Evolutionary conservation across 768 basidiomycete genomes (phyloP).

Genomic region (Phylloporus rhodoxanthus): DNA sequence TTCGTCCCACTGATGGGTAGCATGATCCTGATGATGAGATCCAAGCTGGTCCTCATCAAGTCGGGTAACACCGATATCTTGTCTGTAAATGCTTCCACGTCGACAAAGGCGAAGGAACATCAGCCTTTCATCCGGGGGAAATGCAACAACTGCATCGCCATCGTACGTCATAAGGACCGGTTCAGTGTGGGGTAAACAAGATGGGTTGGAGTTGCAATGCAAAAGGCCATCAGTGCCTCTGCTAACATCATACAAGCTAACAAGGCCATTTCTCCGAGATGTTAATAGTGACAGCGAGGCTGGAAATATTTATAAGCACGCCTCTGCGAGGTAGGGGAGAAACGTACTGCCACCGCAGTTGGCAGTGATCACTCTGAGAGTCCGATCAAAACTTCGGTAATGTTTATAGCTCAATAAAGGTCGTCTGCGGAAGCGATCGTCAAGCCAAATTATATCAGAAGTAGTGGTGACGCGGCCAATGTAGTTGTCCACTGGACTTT

Average conservation of each 20-base stretch:
- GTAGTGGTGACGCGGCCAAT: slow-evolving; percentile 57
- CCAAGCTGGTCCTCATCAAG: slow-evolving; percentile 10
- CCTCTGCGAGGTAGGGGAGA: neutral
- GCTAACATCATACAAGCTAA: slow-evolving; percentile 62
- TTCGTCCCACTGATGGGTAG: slow-evolving; percentile 34
- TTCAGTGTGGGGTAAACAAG: slow-evolving; percentile 31
- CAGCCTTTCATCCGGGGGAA: slow-evolving; percentile 26
- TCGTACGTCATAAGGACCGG: slow-evolving; percentile 22
- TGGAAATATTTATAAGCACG: slow-evolving; percentile 21
- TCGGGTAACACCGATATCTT: slow-evolving; percentile 31
- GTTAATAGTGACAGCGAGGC: slow-evolving; percentile 51
- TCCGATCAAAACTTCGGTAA: slow-evolving; percentile 53
- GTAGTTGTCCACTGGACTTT: slow-evolving; percentile 37
- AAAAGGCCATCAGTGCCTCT: slow-evolving; percentile 35
- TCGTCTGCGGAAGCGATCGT: slow-evolving; percentile 49
- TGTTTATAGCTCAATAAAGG: slow-evolving; percentile 63
- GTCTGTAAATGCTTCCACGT: slow-evolving; percentile 41
- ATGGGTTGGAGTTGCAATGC: slow-evolving; percentile 40
- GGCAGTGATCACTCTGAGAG: slow-evolving; percentile 42
- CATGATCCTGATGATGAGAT: neutral
- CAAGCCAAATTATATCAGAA: slow-evolving; percentile 62
- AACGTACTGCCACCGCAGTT: slow-evolving; percentile 30
- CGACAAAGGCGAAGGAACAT: slow-evolving; percentile 45
- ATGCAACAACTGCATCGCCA: slow-evolving; percentile 30
- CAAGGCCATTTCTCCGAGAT: slow-evolving; percentile 52